A percentile compares a stretch with the other conserved stretches of the same genome.
Evolutionary conservation across 1,284 basidiomycete genomes (phyloP).

Genomic region (Ceratobasidium sp.): DNA sequence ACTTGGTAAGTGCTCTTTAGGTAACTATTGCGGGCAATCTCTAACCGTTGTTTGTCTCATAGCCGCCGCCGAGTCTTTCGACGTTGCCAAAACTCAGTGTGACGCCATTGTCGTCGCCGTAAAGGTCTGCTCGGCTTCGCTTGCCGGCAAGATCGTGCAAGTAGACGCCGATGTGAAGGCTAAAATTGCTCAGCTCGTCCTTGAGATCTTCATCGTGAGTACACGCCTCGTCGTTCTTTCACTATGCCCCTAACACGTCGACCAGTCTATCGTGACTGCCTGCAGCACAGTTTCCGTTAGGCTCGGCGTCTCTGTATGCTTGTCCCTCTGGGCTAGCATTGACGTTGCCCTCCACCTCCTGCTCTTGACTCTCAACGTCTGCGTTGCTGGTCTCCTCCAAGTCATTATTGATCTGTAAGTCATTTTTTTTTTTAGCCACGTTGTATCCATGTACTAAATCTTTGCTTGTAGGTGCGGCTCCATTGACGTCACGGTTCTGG

Average conservation of each 20-base stretch:
- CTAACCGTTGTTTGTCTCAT: not conserved
- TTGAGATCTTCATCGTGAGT: slow-evolving; percentile 8
- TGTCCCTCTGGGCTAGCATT: not conserved
- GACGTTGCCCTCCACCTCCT: slow-evolving; percentile 19
- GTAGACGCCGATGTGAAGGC: not conserved
- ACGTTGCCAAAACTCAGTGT: not conserved
- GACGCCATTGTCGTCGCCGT: not conserved
- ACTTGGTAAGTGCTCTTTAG: not conserved
- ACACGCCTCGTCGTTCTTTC: not conserved
- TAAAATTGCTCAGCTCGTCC: not conserved
- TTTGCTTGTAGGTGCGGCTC: not conserved
- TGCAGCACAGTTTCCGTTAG: not conserved
- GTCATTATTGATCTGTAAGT: not conserved
- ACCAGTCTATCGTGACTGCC: not conserved
- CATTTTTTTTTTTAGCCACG: not conserved
- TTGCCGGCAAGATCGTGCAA: not conserved
- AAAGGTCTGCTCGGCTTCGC: not conserved
- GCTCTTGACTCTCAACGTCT: slow-evolving; percentile 17
- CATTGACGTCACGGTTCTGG: not conserved
- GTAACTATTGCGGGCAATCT: too few relatives aligned
- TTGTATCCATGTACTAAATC: not conserved
- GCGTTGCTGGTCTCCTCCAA: slow-evolving; percentile 14
- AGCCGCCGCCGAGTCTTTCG: not conserved
- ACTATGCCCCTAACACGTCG: not conserved
- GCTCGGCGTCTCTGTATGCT: slow-evolving; percentile 5